Evolutionary conservation across 2,329 filamentous ascomycete species (phyloP), one percentile per base, ranked within the genome.

Genomic region (Pyrenophora tritici-repentis): DNA sequence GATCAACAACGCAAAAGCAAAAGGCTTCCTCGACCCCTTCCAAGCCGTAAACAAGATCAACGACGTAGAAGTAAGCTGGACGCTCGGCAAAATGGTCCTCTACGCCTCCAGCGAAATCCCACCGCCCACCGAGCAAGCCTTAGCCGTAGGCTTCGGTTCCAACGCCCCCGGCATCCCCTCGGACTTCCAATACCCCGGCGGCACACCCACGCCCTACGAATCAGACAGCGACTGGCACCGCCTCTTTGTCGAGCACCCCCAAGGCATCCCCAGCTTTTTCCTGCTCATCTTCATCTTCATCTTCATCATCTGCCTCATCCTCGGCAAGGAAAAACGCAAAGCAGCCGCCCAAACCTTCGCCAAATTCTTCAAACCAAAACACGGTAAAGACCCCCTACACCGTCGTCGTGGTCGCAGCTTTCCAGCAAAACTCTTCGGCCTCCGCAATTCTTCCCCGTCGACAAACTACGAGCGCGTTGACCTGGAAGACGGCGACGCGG

Each of bases 61-160:
- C 61, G 89, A 87, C 14, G 87, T 91, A 6, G 95, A 99, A 77
- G 88, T 99, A 14, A 96, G 90, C 77, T 99, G 94, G 94, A 97
- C 94, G 0, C 78, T 99, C 4, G 94, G 94, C 1, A 96, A 97
- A 70, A 97, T 97, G 83, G 84, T 99, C 6, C 83, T 99, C 4
- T 97, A 97, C 64, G 94, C 94, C 4, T 87, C 93, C 0, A 94
- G 91, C 3, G 91, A 97, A 71, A 81, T 99, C 5, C 87, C 89
- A 1, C 83, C 90, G 0, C 75, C 80, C 6, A 80, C 78, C 1
- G 77, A 81, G 14, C 76, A 82, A 35, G 78, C 81, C 13, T 77
- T 92, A 2, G 90, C 92, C 0, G 94, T 99, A 8, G 94, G 94
- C 0, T 97, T 97, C 68, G 94, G 94, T 50, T 91, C 86, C 75